Conservation (phyloP, 1,284 basidiomycete genomes). For the Sanguinoderma infundibulare region DNA sequence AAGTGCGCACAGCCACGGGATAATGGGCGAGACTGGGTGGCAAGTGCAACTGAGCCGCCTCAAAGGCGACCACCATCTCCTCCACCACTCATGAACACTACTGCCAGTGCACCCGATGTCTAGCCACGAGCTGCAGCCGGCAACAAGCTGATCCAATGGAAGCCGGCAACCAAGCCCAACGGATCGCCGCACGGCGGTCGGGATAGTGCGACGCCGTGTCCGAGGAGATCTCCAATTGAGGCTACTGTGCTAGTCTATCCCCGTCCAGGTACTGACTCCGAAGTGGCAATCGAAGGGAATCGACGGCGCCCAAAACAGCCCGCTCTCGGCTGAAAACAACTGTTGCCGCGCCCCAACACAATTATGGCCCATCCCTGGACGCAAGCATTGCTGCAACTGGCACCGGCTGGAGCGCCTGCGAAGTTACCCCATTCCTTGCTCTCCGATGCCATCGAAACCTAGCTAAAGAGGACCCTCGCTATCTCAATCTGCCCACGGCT, state of each 20-base stretch:
- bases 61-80: not conserved
- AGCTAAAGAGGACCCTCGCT: not conserved
- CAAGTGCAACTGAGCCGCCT: not conserved
- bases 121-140: too few species aligned
- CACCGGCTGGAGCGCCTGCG: constrained; percentile 14
- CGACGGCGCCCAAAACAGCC: constrained; percentile 12
- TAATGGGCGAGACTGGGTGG: not conserved
- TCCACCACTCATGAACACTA: not conserved
- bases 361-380: constrained; percentile 7
- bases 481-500: not conserved
- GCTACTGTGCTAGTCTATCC: constrained; percentile 8
- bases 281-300: constrained; percentile 3
- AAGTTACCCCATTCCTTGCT: constrained; percentile 18
- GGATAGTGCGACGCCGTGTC: not conserved
- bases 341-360: constrained; percentile 12
- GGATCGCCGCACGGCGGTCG: not conserved
- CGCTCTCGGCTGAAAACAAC: constrained; percentile 14
- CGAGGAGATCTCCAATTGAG: not conserved
- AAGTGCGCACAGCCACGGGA: constrained; percentile 1
- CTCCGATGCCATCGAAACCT: constrained; percentile 1
- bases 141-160: not conserved
- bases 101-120: too few species aligned
- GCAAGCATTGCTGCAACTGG: constrained; percentile 10
- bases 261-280: constrained; percentile 1
- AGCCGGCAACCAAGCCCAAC: not conserved